Evolutionary conservation across 2,329 filamentous ascomycete genomes (phyloP).

Genomic region (Emmonsia crescens): DNA sequence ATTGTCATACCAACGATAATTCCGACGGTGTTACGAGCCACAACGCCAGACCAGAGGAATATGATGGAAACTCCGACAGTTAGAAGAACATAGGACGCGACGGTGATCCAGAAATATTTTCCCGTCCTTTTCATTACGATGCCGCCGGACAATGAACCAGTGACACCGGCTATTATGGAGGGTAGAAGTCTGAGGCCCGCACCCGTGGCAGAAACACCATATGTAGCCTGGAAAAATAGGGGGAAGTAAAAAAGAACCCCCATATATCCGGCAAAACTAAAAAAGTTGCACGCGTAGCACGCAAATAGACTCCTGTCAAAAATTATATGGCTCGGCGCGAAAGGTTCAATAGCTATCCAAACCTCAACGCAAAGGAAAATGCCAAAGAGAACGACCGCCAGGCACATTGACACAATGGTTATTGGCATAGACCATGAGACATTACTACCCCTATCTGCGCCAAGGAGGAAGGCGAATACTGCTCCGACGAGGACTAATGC

Average conservation of each 20-base stretch:
- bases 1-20: slow-evolving; percentile 49
- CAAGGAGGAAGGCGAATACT: slow-evolving; percentile 55
- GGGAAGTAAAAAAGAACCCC: slow-evolving; percentile 62
- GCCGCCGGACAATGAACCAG: slow-evolving; percentile 54
- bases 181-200: slow-evolving; percentile 59
- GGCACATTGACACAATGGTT: slow-evolving; percentile 47
- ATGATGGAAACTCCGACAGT: slow-evolving; percentile 46
- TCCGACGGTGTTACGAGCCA: slow-evolving; percentile 39
- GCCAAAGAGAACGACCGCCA: slow-evolving; percentile 49
- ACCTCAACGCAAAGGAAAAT: slow-evolving; percentile 61
- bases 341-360: slow-evolving; percentile 57
- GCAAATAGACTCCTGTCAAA: slow-evolving; percentile 56
- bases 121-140: slow-evolving; percentile 59
- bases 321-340: slow-evolving; percentile 64
- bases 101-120: slow-evolving; percentile 59
- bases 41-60: slow-evolving; percentile 46
- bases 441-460: slow-evolving; percentile 64
- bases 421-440: slow-evolving; percentile 52
- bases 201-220: slow-evolving; percentile 51
- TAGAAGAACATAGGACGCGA: slow-evolving; percentile 44
- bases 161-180: slow-evolving; percentile 50
- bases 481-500: slow-evolving; percentile 55
- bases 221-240: slow-evolving; percentile 64
- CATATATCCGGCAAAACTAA: slow-evolving; percentile 51
- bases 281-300: slow-evolving; percentile 62